These are phyloP conservation scores for Aspergillus hancockii DNA, from an alignment of 495 filamentous ascomycete genomes.

Conservation along the genomic window DNA sequence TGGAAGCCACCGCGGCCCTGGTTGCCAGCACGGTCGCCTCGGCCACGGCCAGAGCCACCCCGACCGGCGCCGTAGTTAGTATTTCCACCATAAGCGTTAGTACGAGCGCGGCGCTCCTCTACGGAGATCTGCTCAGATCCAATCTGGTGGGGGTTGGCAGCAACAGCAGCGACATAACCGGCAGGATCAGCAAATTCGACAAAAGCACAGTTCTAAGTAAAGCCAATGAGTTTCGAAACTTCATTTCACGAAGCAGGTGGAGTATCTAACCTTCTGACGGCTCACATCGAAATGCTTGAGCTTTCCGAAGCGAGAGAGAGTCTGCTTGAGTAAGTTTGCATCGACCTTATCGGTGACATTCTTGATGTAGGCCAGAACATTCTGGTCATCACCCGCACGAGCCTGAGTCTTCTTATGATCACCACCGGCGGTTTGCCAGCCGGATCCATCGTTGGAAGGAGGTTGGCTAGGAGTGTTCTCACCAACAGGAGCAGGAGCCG, in stretches of 20 bases:
- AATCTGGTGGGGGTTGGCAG: constrained; percentile 83
- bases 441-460: constrained; percentile 49
- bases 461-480: constrained; percentile 48
- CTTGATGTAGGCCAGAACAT: constrained; percentile 83
- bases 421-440: constrained; percentile 79
- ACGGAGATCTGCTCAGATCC: constrained; percentile 78
- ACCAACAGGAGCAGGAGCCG: constrained; percentile 36
- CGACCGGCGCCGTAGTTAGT: constrained; percentile 61
- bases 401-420: constrained; percentile 80
- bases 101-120: constrained; percentile 83
- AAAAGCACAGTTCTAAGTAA: constrained; percentile 84
- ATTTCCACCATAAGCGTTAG: constrained; percentile 61
- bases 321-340: constrained; percentile 62
- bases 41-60: constrained; percentile 60
- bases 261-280: constrained; percentile 73
- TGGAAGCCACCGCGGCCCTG: constrained; percentile 69
- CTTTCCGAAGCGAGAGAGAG: constrained; percentile 72
- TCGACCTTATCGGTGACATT: constrained; percentile 87
- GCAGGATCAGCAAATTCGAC: constrained; percentile 83
- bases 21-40: constrained; percentile 66
- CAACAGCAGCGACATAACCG: constrained; percentile 77
- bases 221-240: constrained; percentile 4
- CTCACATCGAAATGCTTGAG: constrained; percentile 86
- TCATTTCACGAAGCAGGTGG: no score
- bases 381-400: constrained; percentile 64